These are phyloP conservation scores for Flagelloscypha sp. DNA, from an alignment of 768 basidiomycete species.

Conservation along the genomic window DNA sequence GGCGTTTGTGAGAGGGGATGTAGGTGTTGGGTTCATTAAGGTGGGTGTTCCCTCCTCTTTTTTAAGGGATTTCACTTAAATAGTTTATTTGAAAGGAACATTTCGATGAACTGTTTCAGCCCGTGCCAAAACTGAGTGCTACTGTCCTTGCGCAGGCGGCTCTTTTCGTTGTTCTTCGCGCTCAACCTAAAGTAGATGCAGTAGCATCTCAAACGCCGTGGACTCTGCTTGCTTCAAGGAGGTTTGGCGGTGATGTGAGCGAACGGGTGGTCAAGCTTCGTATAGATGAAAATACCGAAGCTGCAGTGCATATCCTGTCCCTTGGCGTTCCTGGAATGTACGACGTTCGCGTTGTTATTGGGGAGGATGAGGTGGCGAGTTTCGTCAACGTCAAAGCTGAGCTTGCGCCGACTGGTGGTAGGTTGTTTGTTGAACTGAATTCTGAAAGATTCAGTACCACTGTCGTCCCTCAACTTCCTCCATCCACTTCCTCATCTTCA, in stretches of 20 bases:
- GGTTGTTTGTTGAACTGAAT: no score
- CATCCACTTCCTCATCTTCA: slow-evolving; percentile 40
- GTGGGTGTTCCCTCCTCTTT: slow-evolving; percentile 31
- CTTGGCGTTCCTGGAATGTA: slow-evolving; percentile 35
- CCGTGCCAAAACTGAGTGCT: slow-evolving; percentile 45
- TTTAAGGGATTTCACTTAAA: slow-evolving; percentile 1
- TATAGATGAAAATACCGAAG: slow-evolving; percentile 37
- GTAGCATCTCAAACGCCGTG: slow-evolving; percentile 60
- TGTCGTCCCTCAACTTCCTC: slow-evolving; percentile 62
- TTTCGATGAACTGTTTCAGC: slow-evolving; percentile 71
- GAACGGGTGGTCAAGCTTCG: slow-evolving; percentile 57
- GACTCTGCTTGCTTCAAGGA: slow-evolving; percentile 59
- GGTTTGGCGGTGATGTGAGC: slow-evolving; percentile 71
- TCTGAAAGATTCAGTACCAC: no score
- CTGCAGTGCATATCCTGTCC: slow-evolving; percentile 33
- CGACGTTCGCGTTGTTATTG: slow-evolving; percentile 49
- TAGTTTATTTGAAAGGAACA: slow-evolving; percentile 55
- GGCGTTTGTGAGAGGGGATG: slow-evolving; percentile 68
- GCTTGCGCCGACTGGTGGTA: no score
- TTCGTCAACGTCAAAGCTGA: no score
- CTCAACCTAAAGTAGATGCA: slow-evolving; percentile 31
- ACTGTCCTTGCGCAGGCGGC: slow-evolving; percentile 73
- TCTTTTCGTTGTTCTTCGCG: slow-evolving; percentile 64
- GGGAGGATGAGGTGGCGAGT: no score
- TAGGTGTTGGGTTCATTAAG: slow-evolving; percentile 90